phyloP scores from a whole-genome alignment of 257 asterid genomes.

The Lycium barbarum region DNA sequence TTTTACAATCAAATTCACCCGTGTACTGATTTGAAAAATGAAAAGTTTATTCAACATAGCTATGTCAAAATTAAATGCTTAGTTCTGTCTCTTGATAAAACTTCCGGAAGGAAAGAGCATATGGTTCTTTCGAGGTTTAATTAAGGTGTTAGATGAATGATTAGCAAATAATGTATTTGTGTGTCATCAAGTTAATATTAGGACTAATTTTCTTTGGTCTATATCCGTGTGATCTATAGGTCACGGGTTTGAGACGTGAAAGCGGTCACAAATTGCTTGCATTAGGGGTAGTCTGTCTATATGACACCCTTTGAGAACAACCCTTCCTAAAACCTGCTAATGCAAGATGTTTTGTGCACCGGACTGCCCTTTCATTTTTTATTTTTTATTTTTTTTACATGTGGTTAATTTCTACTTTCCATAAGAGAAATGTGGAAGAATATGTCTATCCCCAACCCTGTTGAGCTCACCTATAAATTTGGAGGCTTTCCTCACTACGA shows the following conservation, averaged over 20 bases:
- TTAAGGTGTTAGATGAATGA: neutral
- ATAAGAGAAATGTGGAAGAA: constrained; percentile 28
- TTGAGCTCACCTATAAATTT: constrained; percentile 6
- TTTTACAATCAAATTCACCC: too few species aligned
- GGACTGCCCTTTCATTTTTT: too few species aligned
- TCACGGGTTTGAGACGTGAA: too few species aligned
- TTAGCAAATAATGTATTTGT: neutral
- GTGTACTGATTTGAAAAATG: too few species aligned
- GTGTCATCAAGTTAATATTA: constrained; percentile 12
- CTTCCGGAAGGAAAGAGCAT: neutral
- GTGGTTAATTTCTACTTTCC: constrained; percentile 21
- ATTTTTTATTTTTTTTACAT: neutral
- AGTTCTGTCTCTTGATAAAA: neutral
- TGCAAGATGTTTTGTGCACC: too few species aligned
- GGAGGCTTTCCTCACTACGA: neutral
- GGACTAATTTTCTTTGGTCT: neutral
- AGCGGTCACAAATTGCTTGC: too few species aligned
- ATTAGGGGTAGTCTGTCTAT: too few species aligned
- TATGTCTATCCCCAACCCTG: neutral
- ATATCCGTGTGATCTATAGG: too few species aligned
- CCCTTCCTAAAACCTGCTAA: too few species aligned
- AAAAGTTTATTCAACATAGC: too few species aligned
- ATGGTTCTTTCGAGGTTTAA: neutral
- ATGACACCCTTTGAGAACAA: too few species aligned
- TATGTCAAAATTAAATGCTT: too few species aligned